Evolutionary conservation across 768 basidiomycete genomes (phyloP).

Genomic region (Cystofilobasidium macerans): DNA sequence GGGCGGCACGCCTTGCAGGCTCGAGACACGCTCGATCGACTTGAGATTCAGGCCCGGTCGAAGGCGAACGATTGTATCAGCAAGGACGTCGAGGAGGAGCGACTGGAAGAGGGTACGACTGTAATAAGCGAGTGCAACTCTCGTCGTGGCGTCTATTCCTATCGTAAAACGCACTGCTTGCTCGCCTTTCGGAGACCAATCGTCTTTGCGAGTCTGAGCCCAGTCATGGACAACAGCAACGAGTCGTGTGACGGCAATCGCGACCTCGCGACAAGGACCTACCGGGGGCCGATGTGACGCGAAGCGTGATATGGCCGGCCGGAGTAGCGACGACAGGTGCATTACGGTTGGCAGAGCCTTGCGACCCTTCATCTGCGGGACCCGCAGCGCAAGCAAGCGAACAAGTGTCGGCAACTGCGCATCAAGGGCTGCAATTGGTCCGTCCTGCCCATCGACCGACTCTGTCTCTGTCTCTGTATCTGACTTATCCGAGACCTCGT

Average conservation of each 20-base stretch:
- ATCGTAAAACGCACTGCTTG: neutral
- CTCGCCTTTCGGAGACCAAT: constrained; percentile 1
- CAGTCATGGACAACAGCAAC: neutral
- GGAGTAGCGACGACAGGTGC: neutral
- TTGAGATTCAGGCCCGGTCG: neutral
- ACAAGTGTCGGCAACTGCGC: neutral
- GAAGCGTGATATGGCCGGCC: neutral
- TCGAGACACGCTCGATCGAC: neutral
- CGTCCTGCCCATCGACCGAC: neutral
- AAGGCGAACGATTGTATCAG: neutral
- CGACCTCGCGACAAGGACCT: neutral
- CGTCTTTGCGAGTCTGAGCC: neutral
- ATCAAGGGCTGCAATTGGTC: neutral
- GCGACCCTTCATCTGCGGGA: neutral
- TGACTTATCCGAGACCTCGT: no score
- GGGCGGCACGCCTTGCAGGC: neutral
- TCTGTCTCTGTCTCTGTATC: neutral
- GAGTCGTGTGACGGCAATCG: neutral
- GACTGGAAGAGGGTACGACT: neutral
- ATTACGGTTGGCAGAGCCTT: neutral
- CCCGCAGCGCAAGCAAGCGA: neutral
- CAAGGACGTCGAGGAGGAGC: neutral
- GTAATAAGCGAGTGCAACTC: neutral
- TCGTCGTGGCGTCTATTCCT: no score
- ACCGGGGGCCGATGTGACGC: neutral